phyloP scores from a whole-genome alignment of 257 asterid species.

The Solanum paucissectum region DNA sequence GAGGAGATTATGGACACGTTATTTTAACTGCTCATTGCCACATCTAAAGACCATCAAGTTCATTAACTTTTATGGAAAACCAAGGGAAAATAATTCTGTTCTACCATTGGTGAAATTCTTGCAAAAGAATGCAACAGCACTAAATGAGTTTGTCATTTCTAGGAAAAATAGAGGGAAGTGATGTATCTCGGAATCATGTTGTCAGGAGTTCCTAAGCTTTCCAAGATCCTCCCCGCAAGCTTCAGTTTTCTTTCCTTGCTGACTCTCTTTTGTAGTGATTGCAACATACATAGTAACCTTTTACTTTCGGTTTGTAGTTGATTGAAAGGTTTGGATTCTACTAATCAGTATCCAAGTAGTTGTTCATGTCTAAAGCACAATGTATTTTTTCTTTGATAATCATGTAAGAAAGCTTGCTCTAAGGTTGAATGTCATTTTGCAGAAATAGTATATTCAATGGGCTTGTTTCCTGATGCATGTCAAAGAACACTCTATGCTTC shows the following conservation, averaged over 20 bases:
- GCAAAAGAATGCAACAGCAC: background rate
- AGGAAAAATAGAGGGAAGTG: background rate
- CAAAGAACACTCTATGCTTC: slow-evolving; percentile 7
- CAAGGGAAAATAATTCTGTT: background rate
- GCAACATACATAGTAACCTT: background rate
- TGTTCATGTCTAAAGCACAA: background rate
- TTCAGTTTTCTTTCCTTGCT: background rate
- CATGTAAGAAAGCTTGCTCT: background rate
- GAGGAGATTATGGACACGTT: background rate
- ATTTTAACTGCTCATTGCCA: background rate
- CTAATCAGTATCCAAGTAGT: background rate
- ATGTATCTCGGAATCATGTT: background rate
- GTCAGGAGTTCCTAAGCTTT: background rate
- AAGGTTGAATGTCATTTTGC: background rate
- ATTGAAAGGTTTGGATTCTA: background rate
- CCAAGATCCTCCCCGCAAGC: background rate
- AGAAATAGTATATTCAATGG: background rate
- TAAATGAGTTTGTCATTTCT: background rate
- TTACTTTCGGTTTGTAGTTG: background rate
- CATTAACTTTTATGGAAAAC: background rate
- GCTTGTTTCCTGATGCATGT: background rate
- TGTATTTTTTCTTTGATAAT: background rate
- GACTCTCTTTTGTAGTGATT: background rate
- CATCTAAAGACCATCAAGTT: background rate
- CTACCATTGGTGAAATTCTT: background rate